Percentiles rank a stretch among this genome's conserved stretches.
phyloP scores from a whole-genome alignment of 78 protist species.

The Anaeramoeba flamelloides region DNA sequence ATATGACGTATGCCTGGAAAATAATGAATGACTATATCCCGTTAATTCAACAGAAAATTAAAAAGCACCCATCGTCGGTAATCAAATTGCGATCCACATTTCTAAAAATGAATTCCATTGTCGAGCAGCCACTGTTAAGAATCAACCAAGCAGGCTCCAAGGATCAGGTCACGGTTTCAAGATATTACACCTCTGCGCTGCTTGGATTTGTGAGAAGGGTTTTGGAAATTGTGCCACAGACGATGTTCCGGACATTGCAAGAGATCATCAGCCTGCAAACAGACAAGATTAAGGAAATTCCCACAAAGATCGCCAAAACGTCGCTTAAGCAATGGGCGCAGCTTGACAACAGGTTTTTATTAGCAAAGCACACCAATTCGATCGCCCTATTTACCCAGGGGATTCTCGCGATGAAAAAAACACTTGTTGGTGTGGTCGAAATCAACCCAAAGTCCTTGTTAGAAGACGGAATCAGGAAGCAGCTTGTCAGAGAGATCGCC shows the following conservation, averaged over 20 bases:
- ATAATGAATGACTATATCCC: conserved; percentile 30
- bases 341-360: conserved; percentile 54
- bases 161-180: conserved; percentile 67
- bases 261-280: conserved; percentile 62
- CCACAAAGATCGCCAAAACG: conserved; percentile 55
- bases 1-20: conserved; percentile 62
- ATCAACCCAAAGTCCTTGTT: conserved; percentile 43
- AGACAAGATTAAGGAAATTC: conserved; percentile 38
- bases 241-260: conserved; percentile 52
- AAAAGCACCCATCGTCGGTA: conserved; percentile 8
- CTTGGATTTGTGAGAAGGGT: conserved; percentile 65
- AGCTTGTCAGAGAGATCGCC: conserved; percentile 57
- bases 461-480: conserved; percentile 82
- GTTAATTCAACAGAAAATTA: conserved; percentile 8
- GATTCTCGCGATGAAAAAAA: conserved; percentile 84
- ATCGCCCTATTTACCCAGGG: conserved; percentile 67
- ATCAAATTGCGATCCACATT: conserved; percentile 77
- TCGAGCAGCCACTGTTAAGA: conserved; percentile 75
- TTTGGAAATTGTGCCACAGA: conserved; percentile 71
- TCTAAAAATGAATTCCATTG: conserved; percentile 69
- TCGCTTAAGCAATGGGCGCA: conserved; percentile 55
- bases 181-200: conserved; percentile 62
- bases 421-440: conserved; percentile 77
- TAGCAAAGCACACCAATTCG: conserved; percentile 54
- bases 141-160: conserved; percentile 61